Base-by-base conservation (phyloP, 148 eudicot genomes). In the Persicaria tinctoria region DNA sequence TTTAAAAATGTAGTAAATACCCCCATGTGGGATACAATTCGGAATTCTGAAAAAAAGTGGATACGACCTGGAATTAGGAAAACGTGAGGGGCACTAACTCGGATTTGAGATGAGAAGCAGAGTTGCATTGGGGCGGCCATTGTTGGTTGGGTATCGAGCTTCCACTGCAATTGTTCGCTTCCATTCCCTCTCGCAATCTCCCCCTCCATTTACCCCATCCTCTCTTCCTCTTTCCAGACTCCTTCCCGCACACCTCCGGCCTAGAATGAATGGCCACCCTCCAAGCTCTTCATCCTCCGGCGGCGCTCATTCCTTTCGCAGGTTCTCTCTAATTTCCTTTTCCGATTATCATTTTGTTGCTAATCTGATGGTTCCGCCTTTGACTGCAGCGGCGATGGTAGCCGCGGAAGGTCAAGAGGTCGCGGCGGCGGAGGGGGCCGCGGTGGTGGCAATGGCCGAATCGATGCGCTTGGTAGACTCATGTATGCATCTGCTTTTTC, bases 401-500 rank as follows among this genome's bases (percentile, higher is more conserved):
- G 86, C 53, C 79, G 86, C 77, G 98, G 87, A 68, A 82, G 89
- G 49, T 81, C 91, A 45, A 79, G 82, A 79, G 89, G 91, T 46
- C 82, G 88, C 18, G 86, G 85, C 63, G 79, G 89, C 5, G 78
- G 83, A 9, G 79, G 88, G 38, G 86, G 85, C 63, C 78, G 89
- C 8, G 80, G 83, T 17, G 79, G 82, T 46, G 76, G 76, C 59
- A 82, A 85, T 68, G 86, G 90, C 74, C 91, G 86, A 76, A 85
- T 92, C 79, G 94, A 95, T 78, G 86, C 90, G 56, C 93, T 95
- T 75, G 99, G 97, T 68, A 86, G 97, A 77, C 85, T 89, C 38
- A 38, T 95, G 97, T 95, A 85, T 79, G 97, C 55, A 55, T 32
- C 41, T 32, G 41, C 46, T 23, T 45, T 7, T 18, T 4, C 27